Base-by-base conservation (phyloP, 2,329 filamentous ascomycete genomes). In the Aspergillus pseudonomiae region DNA sequence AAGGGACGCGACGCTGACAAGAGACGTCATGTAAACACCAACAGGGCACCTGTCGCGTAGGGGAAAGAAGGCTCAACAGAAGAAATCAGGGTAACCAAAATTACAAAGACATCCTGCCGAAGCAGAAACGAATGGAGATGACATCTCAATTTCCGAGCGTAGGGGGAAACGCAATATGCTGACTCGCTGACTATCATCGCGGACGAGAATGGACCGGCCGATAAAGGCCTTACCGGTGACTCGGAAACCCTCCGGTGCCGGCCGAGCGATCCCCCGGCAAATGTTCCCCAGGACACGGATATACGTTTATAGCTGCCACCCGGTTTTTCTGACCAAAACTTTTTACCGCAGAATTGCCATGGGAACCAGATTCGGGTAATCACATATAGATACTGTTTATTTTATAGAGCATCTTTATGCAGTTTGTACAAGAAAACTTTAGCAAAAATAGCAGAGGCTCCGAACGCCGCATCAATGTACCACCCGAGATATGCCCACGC, bases 221-320 rank as follows among this genome's bases (percentile, higher is more conserved):
- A 62, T 61, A 39, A 24, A 52, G 48, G 48, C 46, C n/a, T 30
- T 30, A 55, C n/a, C n/a, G 62, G 61, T 63, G 48, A 43, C 68
- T 70, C 71, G 71, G 61, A 65, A 52, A 14, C 14, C 45, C 69
- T 72, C 73, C 73, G 73, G 74, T 75, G 72, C 73, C 73, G 73
- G 73, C 71, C 63, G 63, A 59, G 53, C 60, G 55, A 52, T 59
- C 32, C 12, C 19, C 48, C 28, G 28, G 21, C 45, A 24, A 16
- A 30, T 39, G 30, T 57, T 57, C 54, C 39, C 39, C 39, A 41
- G 39, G 3, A 19, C 19, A 10, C 28, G 26, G n/a, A 48, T 58
- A 34, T 48, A 21, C 19, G 19, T 48, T n/a, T 52, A 52, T 4
- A 14, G 19, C 28, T 16, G 3, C 21, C n/a, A 26, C 24, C 2